A percentile compares a stretch with the other conserved stretches of the same genome.
Evolutionary conservation across 1,284 basidiomycete genomes (phyloP).

Genomic region (Moesziomyces parantarcticus): DNA sequence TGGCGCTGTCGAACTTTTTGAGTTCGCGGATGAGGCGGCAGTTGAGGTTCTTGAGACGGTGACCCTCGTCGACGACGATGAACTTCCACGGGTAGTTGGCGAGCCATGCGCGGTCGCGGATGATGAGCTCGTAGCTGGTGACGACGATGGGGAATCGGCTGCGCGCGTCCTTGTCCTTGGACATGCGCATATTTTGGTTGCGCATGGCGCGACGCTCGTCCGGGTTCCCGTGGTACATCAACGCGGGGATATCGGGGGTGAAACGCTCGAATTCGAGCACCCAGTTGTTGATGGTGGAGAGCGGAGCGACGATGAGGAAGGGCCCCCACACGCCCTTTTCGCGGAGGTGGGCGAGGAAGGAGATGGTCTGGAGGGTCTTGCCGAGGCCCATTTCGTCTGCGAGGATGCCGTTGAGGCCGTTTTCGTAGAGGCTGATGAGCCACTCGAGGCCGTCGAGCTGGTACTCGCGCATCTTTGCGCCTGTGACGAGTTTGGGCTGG

Average conservation of each 20-base stretch:
- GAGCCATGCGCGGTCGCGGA: slow-evolving; percentile 69
- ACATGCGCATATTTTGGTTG: slow-evolving; percentile 32
- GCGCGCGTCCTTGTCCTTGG: slow-evolving; percentile 32
- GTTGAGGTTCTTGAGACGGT: slow-evolving; percentile 91
- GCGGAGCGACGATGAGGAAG: slow-evolving; percentile 88
- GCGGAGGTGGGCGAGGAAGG: slow-evolving; percentile 88
- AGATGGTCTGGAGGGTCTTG: slow-evolving; percentile 90
- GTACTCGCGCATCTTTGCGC: slow-evolving; percentile 85
- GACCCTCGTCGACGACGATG: slow-evolving; percentile 95
- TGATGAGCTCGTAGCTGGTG: slow-evolving; percentile 94
- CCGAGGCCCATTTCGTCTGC: slow-evolving; percentile 91
- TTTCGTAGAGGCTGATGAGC: slow-evolving; percentile 92
- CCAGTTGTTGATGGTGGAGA: slow-evolving; percentile 94
- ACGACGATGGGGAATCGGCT: slow-evolving; percentile 74
- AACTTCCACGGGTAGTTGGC: slow-evolving; percentile 73
- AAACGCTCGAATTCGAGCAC: slow-evolving; percentile 83
- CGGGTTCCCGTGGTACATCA: slow-evolving; percentile 88
- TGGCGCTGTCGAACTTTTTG: slow-evolving; percentile 84
- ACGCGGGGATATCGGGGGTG: slow-evolving; percentile 76
- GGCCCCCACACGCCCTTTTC: slow-evolving; percentile 80
- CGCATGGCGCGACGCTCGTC: slow-evolving; percentile 81
- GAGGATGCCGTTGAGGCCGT: slow-evolving; percentile 92
- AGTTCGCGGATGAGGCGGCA: slow-evolving; percentile 89
- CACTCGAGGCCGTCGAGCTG: slow-evolving; percentile 95
- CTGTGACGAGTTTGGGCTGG: slow-evolving; percentile 84